Base-by-base conservation (phyloP, 495 filamentous ascomycete genomes). In the Tuber brumale region DNA sequence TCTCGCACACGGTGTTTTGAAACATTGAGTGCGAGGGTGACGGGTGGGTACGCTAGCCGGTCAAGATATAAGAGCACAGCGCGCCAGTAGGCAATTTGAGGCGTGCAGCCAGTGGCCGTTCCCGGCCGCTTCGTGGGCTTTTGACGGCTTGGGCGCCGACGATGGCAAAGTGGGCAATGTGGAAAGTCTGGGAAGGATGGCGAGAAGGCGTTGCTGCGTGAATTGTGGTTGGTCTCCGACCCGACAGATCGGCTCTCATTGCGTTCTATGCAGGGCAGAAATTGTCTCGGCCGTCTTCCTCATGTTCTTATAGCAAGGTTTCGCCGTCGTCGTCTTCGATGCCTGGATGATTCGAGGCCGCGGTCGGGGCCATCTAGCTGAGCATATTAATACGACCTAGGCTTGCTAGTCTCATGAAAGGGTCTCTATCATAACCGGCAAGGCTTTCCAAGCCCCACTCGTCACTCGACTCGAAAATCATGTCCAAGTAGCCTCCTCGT, bases 31-130 rank as follows among this genome's bases (percentile, higher is more conserved):
- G 89, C 16, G 87, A 87, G 0, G 92, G 92, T 19, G 94, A 90
- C 3, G 92, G 84, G 72, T 89, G 87, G 94, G 81, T 90, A 90
- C 7, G 91, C 94, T 39, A 97, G 90, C 7, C 95, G 92, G 84
- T 97, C 93, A 35, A 91, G 93, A 85, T 98, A 97, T 31, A 97
- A 89, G 12, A 97, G 88, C 1, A 94, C 94, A 0, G 94, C 89
- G 81, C 94, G 92, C 41, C 94, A 92, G 86, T 97, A 97, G 10
- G 92, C 91, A 82, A 82, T 97, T 94, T 71, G 92, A 95, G 83
- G 91, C 82, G 44, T 82, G 81, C 9, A 79, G 45, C 81, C 81
- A 82, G 57, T 82, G 81, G 35, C 82, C 79, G 31, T 71, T 81
- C 48, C 82, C 81, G n/a, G 78, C 78, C 35, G 77, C 81, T 61